Evolutionary conservation across 2,329 filamentous ascomycete genomes (phyloP).

Genomic region (Pseudofabraea citricarpa): DNA sequence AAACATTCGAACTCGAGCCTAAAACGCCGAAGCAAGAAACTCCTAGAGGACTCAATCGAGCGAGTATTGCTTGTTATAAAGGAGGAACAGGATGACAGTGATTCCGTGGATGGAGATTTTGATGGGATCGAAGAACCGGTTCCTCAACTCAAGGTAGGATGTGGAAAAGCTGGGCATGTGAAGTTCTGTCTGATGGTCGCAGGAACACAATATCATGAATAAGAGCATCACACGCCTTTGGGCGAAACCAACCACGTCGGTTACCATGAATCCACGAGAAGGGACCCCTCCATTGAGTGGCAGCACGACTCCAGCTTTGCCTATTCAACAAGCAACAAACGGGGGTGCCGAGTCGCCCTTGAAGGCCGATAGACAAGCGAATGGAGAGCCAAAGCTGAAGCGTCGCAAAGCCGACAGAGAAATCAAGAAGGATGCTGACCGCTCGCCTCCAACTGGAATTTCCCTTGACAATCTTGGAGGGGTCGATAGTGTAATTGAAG

Average conservation of each 20-base stretch:
- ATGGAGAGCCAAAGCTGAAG: constrained; percentile 64
- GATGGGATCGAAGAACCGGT: constrained; percentile 37
- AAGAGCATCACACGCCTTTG: constrained; percentile 57
- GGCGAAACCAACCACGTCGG: constrained; percentile 34
- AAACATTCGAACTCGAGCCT: constrained; percentile 83
- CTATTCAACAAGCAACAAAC: constrained; percentile 19
- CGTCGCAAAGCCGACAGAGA: constrained; percentile 51
- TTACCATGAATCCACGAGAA: constrained; percentile 15
- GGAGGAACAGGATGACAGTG: constrained; percentile 46
- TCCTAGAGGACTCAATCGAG: constrained; percentile 81
- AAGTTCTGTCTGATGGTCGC: constrained; percentile 13
- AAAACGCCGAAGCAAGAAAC: constrained; percentile 74
- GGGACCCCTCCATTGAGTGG: constrained; percentile 15
- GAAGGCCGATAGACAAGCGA: constrained; percentile 47
- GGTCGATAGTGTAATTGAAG: constrained; percentile 64
- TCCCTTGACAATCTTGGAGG: constrained; percentile 71
- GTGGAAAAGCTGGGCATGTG: constrained; percentile 2
- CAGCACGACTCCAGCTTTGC: constrained; percentile 13
- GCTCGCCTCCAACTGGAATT: constrained; percentile 61
- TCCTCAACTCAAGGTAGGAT: constrained; percentile 22
- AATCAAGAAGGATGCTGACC: constrained; percentile 48
- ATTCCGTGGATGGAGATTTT: constrained; percentile 44
- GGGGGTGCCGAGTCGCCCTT: constrained; percentile 19
- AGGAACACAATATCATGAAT: constrained; percentile 61
- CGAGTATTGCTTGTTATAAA: constrained; percentile 71